Evolutionary conservation across 305 asterid species (phyloP).

Genomic region (Fraxinus sp.): DNA sequence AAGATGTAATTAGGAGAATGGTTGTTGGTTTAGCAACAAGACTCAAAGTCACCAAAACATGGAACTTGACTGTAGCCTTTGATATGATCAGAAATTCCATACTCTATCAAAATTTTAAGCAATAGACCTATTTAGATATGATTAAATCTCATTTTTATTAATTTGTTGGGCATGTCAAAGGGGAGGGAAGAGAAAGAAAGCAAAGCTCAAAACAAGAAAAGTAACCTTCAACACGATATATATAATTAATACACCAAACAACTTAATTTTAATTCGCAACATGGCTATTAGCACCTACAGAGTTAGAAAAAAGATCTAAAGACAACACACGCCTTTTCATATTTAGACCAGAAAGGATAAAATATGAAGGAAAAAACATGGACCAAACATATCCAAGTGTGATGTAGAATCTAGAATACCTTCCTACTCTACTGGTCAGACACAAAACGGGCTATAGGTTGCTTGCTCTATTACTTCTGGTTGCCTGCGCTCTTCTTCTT

Average conservation of each 20-base stretch:
- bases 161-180: background rate
- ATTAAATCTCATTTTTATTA: background rate
- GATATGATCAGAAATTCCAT: background rate
- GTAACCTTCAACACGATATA: background rate
- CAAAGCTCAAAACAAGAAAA: background rate
- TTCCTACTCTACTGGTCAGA: constrained; percentile 22
- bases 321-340: background rate
- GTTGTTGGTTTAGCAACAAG: background rate
- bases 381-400: constrained; percentile 36
- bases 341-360: background rate
- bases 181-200: background rate
- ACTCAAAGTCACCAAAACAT: background rate
- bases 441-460: constrained; percentile 12
- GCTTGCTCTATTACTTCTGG: constrained; percentile 48
- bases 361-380: constrained; percentile 27
- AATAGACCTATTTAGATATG: background rate
- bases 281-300: background rate
- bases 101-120: background rate
- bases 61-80: background rate
- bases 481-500: constrained; percentile 71
- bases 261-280: background rate
- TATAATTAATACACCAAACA: background rate
- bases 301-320: background rate
- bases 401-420: constrained; percentile 40
- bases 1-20: background rate